Percentiles rank a stretch among this genome's conserved stretches.
phyloP scores from a whole-genome alignment of 2,329 filamentous ascomycete genomes.

The Alternaria triticina region DNA sequence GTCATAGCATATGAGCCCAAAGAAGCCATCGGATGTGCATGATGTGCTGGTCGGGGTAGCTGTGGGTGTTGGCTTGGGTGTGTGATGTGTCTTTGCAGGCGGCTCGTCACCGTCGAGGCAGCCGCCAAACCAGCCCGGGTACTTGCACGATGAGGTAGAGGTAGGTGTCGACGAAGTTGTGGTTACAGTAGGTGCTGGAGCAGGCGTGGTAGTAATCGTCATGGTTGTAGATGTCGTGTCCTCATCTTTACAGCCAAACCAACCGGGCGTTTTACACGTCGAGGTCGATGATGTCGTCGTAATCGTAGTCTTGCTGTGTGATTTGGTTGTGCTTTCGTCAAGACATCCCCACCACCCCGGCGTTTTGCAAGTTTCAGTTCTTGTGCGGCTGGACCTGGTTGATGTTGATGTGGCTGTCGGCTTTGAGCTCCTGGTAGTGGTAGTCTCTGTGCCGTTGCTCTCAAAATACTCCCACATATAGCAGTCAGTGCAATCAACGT shows the following conservation, averaged over 20 bases:
- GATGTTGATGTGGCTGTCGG: conserved; percentile 60
- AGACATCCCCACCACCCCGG: conserved; percentile 91
- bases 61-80: conserved; percentile 22
- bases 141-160: conserved; percentile 50
- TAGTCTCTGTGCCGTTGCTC: conserved; percentile 84
- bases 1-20: conserved; percentile 41
- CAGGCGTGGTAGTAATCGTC: conserved; percentile 38
- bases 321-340: conserved; percentile 63
- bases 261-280: conserved; percentile 63
- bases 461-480: conserved; percentile 93
- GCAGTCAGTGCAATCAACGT: conserved; percentile 83
- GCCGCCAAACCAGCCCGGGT: conserved; percentile 57
- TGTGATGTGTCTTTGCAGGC: conserved; percentile 37
- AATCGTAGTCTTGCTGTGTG: conserved; percentile 55
- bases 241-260: conserved; percentile 70
- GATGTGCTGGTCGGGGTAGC: conserved; percentile 18
- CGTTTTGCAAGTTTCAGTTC: conserved; percentile 87
- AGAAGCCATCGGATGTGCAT: conserved; percentile 37
- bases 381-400: conserved; percentile 59
- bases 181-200: conserved; percentile 34
- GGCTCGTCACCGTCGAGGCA: conserved; percentile 58
- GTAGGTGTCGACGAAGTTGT: conserved; percentile 42
- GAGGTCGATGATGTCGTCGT: conserved; percentile 47
- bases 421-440: conserved; percentile 60
- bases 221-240: conserved; percentile 42